phyloP scores from a whole-genome alignment of 352 stramenopile genomes.

The Globisporangium viniferum region DNA sequence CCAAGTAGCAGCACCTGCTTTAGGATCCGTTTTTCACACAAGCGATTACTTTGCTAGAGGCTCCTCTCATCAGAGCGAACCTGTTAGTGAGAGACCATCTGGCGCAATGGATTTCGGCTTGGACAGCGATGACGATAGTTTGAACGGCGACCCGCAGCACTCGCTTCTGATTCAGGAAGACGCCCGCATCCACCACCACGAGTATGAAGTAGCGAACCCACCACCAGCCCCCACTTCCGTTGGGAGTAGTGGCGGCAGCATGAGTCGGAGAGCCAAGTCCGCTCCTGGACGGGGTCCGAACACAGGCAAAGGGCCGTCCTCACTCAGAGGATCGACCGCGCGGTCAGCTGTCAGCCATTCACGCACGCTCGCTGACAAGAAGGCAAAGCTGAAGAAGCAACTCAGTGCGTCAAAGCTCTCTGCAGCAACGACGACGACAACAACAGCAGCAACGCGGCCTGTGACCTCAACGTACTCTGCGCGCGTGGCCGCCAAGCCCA shows the following conservation, averaged over 20 bases:
- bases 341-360: not conserved
- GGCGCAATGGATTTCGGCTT: not conserved
- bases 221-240: not conserved
- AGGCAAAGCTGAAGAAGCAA: slow-evolving; percentile 6
- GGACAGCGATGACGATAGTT: slow-evolving; percentile 9
- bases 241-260: slow-evolving; percentile 3
- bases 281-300: not conserved
- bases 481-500: slow-evolving; percentile 14
- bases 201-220: not conserved
- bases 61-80: not conserved
- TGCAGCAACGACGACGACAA: not conserved
- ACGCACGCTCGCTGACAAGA: slow-evolving; percentile 11
- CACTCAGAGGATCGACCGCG: not conserved
- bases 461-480: slow-evolving; percentile 8
- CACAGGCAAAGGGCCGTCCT: not conserved
- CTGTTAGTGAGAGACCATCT: not conserved
- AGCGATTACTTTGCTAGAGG: not conserved
- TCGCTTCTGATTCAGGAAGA: not conserved
- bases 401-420: not conserved
- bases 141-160: not conserved
- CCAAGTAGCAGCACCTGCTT: slow-evolving; percentile 8
- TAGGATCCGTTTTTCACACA: too few relatives aligned
- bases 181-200: slow-evolving; percentile 1
- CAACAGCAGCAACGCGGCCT: too few relatives aligned
- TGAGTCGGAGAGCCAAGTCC: slow-evolving; percentile 7